These are phyloP conservation scores for Lasiosphaeris hirsuta DNA, from an alignment of 495 filamentous ascomycete species.

Conservation along the genomic window DNA sequence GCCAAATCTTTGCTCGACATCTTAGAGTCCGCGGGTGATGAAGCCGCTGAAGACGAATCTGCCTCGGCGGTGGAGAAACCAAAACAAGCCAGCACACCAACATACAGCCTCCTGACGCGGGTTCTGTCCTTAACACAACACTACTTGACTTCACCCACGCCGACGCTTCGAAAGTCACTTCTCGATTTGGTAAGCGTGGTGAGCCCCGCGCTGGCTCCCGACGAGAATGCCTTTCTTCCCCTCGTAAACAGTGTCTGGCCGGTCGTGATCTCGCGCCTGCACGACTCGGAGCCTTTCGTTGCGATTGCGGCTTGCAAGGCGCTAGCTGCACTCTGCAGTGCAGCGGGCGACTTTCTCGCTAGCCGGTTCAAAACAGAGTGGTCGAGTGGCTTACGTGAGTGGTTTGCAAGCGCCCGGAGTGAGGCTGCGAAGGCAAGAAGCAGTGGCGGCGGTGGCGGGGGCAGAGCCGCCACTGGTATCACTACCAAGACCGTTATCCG, in stretches of 20 bases:
- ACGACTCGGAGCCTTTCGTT: slow-evolving; percentile 75
- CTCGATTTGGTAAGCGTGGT: slow-evolving; percentile 70
- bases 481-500: not conserved
- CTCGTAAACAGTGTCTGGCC: slow-evolving; percentile 89
- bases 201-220: slow-evolving; percentile 61
- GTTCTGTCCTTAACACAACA: slow-evolving; percentile 72
- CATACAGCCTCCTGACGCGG: slow-evolving; percentile 61
- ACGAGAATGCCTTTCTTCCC: slow-evolving; percentile 81
- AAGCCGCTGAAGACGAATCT: slow-evolving; percentile 11
- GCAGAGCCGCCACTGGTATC: not conserved
- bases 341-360: slow-evolving; percentile 78
- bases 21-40: slow-evolving; percentile 21
- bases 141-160: slow-evolving; percentile 80
- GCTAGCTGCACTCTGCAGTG: slow-evolving; percentile 56
- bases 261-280: slow-evolving; percentile 63
- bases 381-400: slow-evolving; percentile 48
- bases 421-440: slow-evolving; percentile 32
- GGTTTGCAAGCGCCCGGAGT: slow-evolving; percentile 31
- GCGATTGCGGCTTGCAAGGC: slow-evolving; percentile 63
- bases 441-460: slow-evolving; percentile 25
- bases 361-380: slow-evolving; percentile 69
- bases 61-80: slow-evolving; percentile 39
- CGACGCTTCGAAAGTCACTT: slow-evolving; percentile 70
- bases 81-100: slow-evolving; percentile 47
- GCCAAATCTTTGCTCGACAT: slow-evolving; percentile 42